Evolutionary conservation across 495 filamentous ascomycete genomes (phyloP).

Genomic region (Delitschia confertaspora): DNA sequence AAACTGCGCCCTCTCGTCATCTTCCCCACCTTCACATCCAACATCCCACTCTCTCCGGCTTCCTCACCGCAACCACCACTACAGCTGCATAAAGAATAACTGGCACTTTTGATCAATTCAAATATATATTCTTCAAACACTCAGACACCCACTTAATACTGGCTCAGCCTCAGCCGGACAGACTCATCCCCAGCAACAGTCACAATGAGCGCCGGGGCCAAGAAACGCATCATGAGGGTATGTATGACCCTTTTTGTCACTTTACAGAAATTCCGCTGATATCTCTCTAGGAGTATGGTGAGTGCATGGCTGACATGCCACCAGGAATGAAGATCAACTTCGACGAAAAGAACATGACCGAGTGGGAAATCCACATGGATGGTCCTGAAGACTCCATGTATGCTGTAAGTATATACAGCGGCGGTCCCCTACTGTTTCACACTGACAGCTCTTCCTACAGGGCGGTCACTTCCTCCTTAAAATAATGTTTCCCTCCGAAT

Average conservation of each 20-base stretch:
- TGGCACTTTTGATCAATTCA: neutral
- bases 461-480: constrained; percentile 72
- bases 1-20: constrained; percentile 2
- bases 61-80: neutral
- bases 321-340: constrained; percentile 35
- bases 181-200: neutral
- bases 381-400: constrained; percentile 67
- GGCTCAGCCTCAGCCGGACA: neutral
- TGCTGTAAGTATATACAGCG: constrained; percentile 46
- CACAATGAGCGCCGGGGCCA: constrained; percentile 16
- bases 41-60: neutral
- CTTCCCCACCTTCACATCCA: constrained; percentile 1
- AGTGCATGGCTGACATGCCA: constrained; percentile 32
- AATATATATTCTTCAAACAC: neutral
- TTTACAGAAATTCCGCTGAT: constrained; percentile 3
- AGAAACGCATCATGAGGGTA: constrained; percentile 28
- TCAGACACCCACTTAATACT: neutral
- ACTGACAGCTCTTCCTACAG: constrained; percentile 32
- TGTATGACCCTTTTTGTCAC: neutral
- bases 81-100: neutral
- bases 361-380: constrained; percentile 72
- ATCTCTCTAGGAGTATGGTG: constrained; percentile 30
- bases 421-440: neutral
- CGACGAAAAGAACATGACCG: constrained; percentile 58
- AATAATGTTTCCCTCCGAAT: constrained; percentile 69